Evolutionary conservation across 345 rosid genomes (phyloP), one percentile per base, ranked within the genome.

Genomic region (Salix udensis): DNA sequence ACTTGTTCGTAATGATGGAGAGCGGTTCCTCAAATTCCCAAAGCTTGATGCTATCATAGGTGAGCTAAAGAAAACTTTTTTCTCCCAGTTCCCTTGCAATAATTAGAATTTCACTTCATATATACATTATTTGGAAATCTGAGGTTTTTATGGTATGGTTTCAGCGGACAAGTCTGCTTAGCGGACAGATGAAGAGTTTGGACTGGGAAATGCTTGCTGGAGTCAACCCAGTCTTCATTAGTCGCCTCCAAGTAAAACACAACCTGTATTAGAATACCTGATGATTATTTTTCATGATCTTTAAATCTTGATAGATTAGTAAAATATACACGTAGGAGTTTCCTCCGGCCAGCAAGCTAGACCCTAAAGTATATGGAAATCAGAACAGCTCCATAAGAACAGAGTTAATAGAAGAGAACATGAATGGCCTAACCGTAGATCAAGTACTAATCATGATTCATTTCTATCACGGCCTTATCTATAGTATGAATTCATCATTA

Each of bases 11-110:
- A 91, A 80, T 9, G 96, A 91, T 8, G 98, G 99, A 9, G 98
- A 93, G 53, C 74, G 84, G 42, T 82, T 85, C 64, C 82, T 91
- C 81, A 88, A 91, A 77, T 93, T 90, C 79, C 99, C 98, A 5
- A 71, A 79, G 82, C 99, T 98, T 74, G 91, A 89, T 65, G 91
- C 93, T 76, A 92, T 96, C 77, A 91, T 86, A 89, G 98, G 99
- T 93, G 78, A 26, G 2, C 42, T 12, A 12, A 39, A 46, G 24
- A 26, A 55, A 18, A 15, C 68, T 19, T 26, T 15, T 14, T 26
- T 26, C 40, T 67, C 50, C 12, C 8, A n/a, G 52, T 19, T 65
- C 12, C 23, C 48, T 75, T 28, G 64, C 23, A 37, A 4, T 30
- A 70, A 44, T 28, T 31, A 61, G 12, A 42, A 34, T 79, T 14